Percentiles rank a stretch among this genome's conserved stretches.
These are phyloP conservation scores for Neurospora sp. DNA, from an alignment of 495 filamentous ascomycete species.

Conservation along the genomic window DNA sequence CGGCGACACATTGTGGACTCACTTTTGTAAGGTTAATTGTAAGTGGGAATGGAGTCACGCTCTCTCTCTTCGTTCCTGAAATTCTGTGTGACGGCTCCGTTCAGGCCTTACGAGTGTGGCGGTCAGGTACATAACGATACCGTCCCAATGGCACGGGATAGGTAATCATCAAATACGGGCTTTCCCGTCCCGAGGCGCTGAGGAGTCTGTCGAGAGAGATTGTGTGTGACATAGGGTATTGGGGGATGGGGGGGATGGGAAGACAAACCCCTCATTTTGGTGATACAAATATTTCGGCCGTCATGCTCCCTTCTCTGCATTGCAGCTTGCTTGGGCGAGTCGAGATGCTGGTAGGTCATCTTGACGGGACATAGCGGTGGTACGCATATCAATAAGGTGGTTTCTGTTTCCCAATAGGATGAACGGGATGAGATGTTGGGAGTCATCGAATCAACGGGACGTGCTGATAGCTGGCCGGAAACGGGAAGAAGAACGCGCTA, in stretches of 20 bases:
- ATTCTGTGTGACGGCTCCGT: neutral
- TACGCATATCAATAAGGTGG: neutral
- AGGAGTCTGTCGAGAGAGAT: neutral
- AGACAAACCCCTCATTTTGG: neutral
- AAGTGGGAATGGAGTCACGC: neutral
- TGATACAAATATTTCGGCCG: neutral
- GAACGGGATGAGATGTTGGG: neutral
- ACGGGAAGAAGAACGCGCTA: neutral
- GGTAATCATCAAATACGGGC: neutral
- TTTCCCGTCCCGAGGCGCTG: neutral
- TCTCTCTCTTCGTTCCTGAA: neutral
- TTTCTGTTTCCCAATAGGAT: neutral
- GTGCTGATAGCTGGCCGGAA: neutral
- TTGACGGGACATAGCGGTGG: neutral
- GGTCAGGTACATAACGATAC: neutral
- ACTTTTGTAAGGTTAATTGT: neutral
- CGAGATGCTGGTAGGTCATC: neutral
- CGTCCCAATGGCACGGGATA: neutral
- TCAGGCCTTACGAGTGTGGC: neutral
- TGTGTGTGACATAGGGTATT: neutral
- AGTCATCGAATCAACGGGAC: neutral
- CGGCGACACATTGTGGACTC: neutral
- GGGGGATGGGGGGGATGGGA: neutral
- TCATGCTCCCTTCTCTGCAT: neutral
- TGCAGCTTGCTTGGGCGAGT: neutral